These are phyloP conservation scores for Cucurbita argyrosperma DNA, from an alignment of 306 rosid genomes.

Conservation along the genomic window DNA sequence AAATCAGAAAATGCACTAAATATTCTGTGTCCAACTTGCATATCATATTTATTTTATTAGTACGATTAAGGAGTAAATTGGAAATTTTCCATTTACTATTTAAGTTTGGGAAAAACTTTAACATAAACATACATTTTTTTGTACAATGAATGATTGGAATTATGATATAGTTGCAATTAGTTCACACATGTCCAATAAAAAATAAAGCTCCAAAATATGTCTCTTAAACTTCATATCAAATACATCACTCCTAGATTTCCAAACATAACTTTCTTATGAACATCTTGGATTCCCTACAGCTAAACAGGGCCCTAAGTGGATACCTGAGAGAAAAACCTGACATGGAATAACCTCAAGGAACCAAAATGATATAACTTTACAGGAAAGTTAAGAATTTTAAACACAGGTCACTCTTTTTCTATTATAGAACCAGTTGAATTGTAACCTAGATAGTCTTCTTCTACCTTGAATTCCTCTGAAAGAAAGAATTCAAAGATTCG, in stretches of 20 bases:
- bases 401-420: not conserved
- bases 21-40: not conserved
- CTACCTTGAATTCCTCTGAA: not conserved
- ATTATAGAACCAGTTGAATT: not conserved
- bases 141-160: not conserved
- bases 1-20: not conserved
- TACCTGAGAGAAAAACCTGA: not conserved
- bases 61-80: not conserved
- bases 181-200: not conserved
- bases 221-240: not conserved
- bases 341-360: not conserved
- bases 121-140: not conserved
- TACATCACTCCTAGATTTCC: not conserved
- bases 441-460: not conserved
- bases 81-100: not conserved
- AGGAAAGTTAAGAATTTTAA: not conserved
- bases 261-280: not conserved
- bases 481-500: not conserved
- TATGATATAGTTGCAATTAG: not conserved
- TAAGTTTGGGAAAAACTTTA: not conserved
- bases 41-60: not conserved
- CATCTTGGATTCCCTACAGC: not conserved
- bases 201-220: not conserved
- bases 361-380: not conserved
- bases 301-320: not conserved